phyloP scores from a whole-genome alignment of 1,284 basidiomycete genomes.

The Rhizoctonia solani region DNA sequence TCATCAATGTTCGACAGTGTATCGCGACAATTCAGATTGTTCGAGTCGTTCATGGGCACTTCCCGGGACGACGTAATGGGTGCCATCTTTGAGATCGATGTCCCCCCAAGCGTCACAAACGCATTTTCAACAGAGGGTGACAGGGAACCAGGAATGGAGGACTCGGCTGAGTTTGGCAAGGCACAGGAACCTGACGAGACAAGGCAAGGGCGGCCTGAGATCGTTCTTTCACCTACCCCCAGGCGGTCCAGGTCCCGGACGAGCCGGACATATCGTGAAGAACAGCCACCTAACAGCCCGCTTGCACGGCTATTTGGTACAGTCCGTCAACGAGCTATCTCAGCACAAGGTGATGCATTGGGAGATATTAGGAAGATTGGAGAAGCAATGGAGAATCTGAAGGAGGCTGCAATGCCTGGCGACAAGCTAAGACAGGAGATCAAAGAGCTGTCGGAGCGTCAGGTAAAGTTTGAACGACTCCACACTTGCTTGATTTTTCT shows the following conservation, averaged over 20 bases:
- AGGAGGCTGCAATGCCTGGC: constrained; percentile 57
- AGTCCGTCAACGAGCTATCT: constrained; percentile 42
- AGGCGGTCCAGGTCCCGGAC: constrained; percentile 40
- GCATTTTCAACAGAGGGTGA: constrained; percentile 21
- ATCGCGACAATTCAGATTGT: constrained; percentile 67
- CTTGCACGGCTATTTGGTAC: constrained; percentile 56
- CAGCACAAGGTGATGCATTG: constrained; percentile 45
- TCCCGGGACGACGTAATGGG: constrained; percentile 67
- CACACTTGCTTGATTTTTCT: background rate
- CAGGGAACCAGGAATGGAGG: constrained; percentile 15
- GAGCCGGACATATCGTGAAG: constrained; percentile 15
- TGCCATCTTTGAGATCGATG: constrained; percentile 74
- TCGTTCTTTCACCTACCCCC: constrained; percentile 2
- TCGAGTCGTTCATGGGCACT: constrained; percentile 68
- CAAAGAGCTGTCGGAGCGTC: constrained; percentile 61
- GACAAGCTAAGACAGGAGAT: constrained; percentile 71
- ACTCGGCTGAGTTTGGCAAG: constrained; percentile 25
- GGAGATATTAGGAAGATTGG: constrained; percentile 60
- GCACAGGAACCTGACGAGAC: constrained; percentile 10
- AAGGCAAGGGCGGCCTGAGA: background rate
- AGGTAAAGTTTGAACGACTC: constrained; percentile 51
- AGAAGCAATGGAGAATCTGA: constrained; percentile 62
- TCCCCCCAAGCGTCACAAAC: constrained; percentile 21
- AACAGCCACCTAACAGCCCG: constrained; percentile 51
- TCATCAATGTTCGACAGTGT: constrained; percentile 58